Conservation (phyloP, 306 rosid genomes). For the Herpetospermum pedunculosum region DNA sequence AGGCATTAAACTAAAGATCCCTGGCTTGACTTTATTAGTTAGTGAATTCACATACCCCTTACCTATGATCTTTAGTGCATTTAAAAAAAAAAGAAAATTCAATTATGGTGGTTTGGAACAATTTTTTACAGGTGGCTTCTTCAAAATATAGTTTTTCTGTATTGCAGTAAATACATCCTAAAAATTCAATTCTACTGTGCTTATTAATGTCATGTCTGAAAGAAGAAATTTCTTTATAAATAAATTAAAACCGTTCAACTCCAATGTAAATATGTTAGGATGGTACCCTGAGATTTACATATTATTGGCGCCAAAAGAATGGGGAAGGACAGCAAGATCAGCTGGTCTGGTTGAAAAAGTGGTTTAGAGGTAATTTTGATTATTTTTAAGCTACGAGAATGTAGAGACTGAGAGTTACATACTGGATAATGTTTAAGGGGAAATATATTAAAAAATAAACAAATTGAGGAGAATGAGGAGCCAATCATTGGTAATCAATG, state of each 20-base stretch:
- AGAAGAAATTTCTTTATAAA: not conserved
- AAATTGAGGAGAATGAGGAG: not conserved
- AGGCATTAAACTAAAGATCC: slow-evolving; percentile 4
- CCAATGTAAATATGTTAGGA: not conserved
- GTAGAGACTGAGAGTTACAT: not conserved
- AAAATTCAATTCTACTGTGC: not conserved
- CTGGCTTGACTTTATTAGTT: not conserved
- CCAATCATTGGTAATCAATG: not conserved
- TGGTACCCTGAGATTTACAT: not conserved
- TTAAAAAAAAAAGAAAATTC: not conserved
- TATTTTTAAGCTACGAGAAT: not conserved
- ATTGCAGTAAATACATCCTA: not conserved
- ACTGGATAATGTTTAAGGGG: not conserved
- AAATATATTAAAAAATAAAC: not conserved
- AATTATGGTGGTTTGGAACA: not conserved
- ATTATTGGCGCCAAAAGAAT: not conserved
- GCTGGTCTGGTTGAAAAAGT: not conserved
- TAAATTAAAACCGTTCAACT: not conserved
- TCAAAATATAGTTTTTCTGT: not conserved
- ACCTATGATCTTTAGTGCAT: not conserved
- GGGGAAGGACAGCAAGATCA: not conserved
- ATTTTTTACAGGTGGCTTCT: not conserved
- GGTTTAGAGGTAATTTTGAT: not conserved
- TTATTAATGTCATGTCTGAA: not conserved
- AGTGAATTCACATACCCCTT: not conserved